These are phyloP conservation scores for Monosporozyma solicola DNA, from an alignment of 805 yeast species.

Conservation along the genomic window DNA sequence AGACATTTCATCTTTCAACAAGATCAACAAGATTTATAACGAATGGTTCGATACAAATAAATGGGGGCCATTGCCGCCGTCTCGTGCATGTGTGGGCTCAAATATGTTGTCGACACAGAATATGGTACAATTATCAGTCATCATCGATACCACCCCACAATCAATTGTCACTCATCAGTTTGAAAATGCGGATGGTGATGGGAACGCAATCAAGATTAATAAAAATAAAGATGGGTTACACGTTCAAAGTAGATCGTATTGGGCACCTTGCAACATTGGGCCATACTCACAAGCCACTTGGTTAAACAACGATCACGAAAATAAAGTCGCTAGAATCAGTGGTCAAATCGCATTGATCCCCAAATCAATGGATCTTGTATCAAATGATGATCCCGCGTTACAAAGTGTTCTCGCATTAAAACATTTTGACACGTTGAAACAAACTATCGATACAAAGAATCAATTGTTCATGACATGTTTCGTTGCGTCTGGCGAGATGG, in stretches of 20 bases:
- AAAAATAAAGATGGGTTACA: conserved; percentile 61
- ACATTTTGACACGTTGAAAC: conserved; percentile 58
- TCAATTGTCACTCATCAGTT: background rate
- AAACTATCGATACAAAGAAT: conserved; percentile 39
- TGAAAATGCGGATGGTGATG: background rate
- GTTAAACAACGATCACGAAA: conserved; percentile 34
- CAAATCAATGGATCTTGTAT: conserved; percentile 45
- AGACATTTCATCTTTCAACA: conserved; percentile 56
- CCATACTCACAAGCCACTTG: conserved; percentile 85
- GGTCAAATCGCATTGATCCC: conserved; percentile 92
- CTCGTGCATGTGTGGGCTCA: conserved; percentile 77
- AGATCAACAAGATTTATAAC: conserved; percentile 54
- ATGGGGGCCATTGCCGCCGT: conserved; percentile 63
- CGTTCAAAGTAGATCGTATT: conserved; percentile 85
- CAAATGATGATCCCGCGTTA: conserved; percentile 19
- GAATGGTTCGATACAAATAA: conserved; percentile 36
- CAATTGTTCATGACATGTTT: conserved; percentile 49
- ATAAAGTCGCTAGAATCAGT: conserved; percentile 53
- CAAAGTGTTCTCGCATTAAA: conserved; percentile 57
- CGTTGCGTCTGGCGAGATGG: conserved; percentile 31
- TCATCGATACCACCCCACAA: conserved; percentile 28
- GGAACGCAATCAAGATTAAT: conserved; percentile 5
- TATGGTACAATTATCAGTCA: conserved; percentile 49
- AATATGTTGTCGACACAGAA: conserved; percentile 27
- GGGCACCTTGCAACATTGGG: conserved; percentile 98